Evolutionary conservation across 805 yeast genomes (phyloP), one percentile per base, ranked within the genome.

Genomic region (Torulaspora delbrueckii): DNA sequence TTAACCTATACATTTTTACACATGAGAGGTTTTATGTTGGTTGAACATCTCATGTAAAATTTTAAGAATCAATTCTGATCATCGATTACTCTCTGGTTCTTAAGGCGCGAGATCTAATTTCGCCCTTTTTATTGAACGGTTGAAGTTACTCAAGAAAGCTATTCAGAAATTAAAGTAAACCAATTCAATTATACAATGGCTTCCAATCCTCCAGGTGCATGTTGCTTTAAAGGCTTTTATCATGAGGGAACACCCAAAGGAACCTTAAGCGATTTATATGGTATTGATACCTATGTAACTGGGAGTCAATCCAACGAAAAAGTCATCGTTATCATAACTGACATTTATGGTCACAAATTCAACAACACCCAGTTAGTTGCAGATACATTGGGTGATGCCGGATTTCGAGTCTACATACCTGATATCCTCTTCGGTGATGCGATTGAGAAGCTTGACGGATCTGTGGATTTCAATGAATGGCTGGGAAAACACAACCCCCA

Each of bases 361-460:
- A 71, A 70, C 60, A 88, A 89, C 64, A 66, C 66, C 30, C 66
- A 74, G 55, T 71, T 89, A 55, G 62, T 79, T 50, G 91, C 89
- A 12, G 89, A 84, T 59, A 67, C 70, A 43, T 77, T 84, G 50
- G 85, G 90, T 37, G 65, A 65, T 40, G 62, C 62, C 6, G 86
- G 87, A 19, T 86, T 74, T 68, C 76, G 74, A 36, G 90, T 84
- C 1, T 70, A 82, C 38, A 67, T 83, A 27, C 96, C 96, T n/a
- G 96, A 88, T 64, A 72, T 86, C 48, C 73, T 86, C 54, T 65
- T 76, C 24, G 78, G 77, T 28, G 73, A 72, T 19, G 57, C 67
- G n/a, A 69, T 74, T 33, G 74, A 67, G 45, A 43, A 54, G 32
- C 12, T 54, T n/a, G 53, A 50, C 36, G 65, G 55, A 3, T 46